A percentile compares a stretch with the other conserved stretches of the same genome.
Conservation (phyloP, 441 rosid genomes). For the Populus hybrid region DNA sequence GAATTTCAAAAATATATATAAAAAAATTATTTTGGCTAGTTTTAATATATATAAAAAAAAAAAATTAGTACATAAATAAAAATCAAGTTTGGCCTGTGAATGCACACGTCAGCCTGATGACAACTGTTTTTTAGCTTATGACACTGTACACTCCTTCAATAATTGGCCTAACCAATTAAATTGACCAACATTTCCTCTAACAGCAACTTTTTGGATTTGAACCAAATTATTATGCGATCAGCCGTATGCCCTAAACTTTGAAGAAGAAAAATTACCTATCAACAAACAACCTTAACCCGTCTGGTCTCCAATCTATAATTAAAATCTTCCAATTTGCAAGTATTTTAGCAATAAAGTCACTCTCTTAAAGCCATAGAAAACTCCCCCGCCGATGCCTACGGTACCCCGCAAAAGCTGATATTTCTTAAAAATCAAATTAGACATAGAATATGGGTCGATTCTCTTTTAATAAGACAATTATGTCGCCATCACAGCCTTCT, state of each 20-base stretch:
- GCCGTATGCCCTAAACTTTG: neutral
- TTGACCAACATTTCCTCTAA: too few species aligned
- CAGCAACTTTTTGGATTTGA: too few species aligned
- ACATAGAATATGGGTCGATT: constrained; percentile 28
- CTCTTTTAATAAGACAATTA: constrained; percentile 22
- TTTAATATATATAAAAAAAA: too few species aligned
- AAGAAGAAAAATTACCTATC: neutral
- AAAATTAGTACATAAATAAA: too few species aligned
- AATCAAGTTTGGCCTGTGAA: too few species aligned
- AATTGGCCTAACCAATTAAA: too few species aligned
- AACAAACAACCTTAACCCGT: constrained; percentile 16
- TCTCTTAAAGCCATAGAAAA: constrained; percentile 9
- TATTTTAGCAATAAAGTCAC: constrained; percentile 25
- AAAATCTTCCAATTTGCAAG: neutral
- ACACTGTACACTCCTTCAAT: too few species aligned
- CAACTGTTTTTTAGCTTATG: too few species aligned
- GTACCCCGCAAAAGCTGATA: neutral
- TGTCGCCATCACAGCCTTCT: constrained; percentile 8
- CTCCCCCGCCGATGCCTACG: constrained; percentile 21
- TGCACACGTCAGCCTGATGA: too few species aligned
- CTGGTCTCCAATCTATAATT: neutral
- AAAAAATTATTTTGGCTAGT: too few species aligned
- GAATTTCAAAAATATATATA: too few species aligned
- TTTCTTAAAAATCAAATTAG: too few species aligned
- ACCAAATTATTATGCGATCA: neutral